These are phyloP conservation scores for Monosporozyma aerobia DNA, from an alignment of 805 yeast species.

Conservation along the genomic window DNA sequence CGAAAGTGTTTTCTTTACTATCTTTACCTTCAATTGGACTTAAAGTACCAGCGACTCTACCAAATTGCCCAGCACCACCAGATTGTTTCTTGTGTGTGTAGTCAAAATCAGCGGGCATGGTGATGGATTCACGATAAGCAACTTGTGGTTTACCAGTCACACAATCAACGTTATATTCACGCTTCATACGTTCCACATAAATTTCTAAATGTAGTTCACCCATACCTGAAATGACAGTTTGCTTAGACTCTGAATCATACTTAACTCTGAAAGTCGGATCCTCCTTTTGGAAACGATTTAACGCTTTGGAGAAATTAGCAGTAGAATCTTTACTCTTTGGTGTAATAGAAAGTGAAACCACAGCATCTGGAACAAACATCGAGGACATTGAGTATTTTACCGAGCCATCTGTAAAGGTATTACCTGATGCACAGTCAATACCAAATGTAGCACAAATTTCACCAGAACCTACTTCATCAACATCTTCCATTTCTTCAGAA, in stretches of 20 bases:
- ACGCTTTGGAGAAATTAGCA: constrained; percentile 88
- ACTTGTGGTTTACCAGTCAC: constrained; percentile 96
- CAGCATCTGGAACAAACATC: constrained; percentile 99
- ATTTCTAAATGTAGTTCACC: constrained; percentile 96
- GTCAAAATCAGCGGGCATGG: constrained; percentile 67
- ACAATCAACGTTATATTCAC: constrained; percentile 95
- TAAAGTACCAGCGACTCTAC: constrained; percentile 85
- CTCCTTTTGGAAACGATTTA: constrained; percentile 95
- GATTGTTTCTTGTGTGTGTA: constrained; percentile 95
- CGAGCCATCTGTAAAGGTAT: constrained; percentile 84
- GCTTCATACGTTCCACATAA: constrained; percentile 94
- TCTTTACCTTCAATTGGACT: constrained; percentile 40
- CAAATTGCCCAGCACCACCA: constrained; percentile 99
- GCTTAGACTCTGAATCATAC: constrained; percentile 87
- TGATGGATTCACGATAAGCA: constrained; percentile 89
- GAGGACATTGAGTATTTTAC: constrained; percentile 85
- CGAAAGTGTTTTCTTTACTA: constrained; percentile 34
- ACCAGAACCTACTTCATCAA: constrained; percentile 90
- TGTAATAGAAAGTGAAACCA: constrained; percentile 80
- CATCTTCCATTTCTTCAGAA: constrained; percentile 98
- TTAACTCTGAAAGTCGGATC: constrained; percentile 96
- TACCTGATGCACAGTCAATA: constrained; percentile 98
- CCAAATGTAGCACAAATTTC: constrained; percentile 99
- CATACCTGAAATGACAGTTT: constrained; percentile 87
- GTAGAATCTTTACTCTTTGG: constrained; percentile 77